phyloP scores from a whole-genome alignment of 225 moss, liverwort and hornwort genomes.

The Straminergon stramineum region DNA sequence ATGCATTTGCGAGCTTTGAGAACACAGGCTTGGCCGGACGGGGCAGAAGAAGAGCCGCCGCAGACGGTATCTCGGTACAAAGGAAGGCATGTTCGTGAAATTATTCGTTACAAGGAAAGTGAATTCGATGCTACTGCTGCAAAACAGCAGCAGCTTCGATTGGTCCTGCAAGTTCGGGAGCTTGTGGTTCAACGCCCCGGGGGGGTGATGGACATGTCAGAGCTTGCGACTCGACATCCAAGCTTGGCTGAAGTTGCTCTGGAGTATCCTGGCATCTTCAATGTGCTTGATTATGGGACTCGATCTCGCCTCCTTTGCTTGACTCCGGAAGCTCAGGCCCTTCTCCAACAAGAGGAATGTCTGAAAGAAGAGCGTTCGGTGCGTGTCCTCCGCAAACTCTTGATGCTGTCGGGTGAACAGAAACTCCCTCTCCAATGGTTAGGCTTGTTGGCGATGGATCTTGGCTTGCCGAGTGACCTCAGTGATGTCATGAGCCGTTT shows the following conservation, averaged over 20 bases:
- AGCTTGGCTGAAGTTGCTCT: not conserved
- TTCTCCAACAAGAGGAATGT: slow-evolving; percentile 21
- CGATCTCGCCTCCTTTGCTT: slow-evolving; percentile 17
- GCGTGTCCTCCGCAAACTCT: slow-evolving; percentile 18
- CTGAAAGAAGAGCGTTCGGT: slow-evolving; percentile 22
- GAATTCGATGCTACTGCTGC: slow-evolving; percentile 20
- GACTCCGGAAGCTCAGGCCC: slow-evolving; percentile 38
- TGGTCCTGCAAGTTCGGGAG: slow-evolving; percentile 10
- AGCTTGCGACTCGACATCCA: slow-evolving; percentile 7
- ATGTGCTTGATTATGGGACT: slow-evolving; percentile 19
- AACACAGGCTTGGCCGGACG: slow-evolving; percentile 27
- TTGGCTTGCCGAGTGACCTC: slow-evolving; percentile 19
- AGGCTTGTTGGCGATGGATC: slow-evolving; percentile 19
- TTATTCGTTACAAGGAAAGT: slow-evolving; percentile 8
- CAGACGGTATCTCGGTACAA: not conserved
- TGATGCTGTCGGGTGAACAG: slow-evolving; percentile 36
- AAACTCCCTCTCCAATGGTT: slow-evolving; percentile 19
- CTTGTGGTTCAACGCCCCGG: slow-evolving; percentile 18
- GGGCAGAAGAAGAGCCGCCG: not conserved
- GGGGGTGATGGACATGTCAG: slow-evolving; percentile 22
- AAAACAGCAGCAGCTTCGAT: slow-evolving; percentile 13
- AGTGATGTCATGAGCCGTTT: not conserved
- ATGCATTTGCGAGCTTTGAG: not conserved
- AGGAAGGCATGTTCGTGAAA: slow-evolving; percentile 17
- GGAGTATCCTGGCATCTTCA: slow-evolving; percentile 23